Conservation (phyloP, 2,329 filamentous ascomycete genomes). For the Penicillium palitans region DNA sequence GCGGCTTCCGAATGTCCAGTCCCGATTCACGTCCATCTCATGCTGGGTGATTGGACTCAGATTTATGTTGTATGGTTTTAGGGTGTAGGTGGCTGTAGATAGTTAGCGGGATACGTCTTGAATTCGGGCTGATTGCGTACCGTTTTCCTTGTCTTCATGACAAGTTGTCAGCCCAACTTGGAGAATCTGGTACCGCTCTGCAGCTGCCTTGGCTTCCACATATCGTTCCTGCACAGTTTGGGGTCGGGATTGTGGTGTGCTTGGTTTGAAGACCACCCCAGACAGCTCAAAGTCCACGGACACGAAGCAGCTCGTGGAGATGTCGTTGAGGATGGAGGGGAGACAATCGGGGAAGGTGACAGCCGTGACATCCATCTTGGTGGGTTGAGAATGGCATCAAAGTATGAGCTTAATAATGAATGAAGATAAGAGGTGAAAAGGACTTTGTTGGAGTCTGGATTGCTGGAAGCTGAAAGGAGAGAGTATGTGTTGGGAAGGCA, state of each 20-base stretch:
- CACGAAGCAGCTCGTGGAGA: conserved; percentile 62
- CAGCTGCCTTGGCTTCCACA: conserved; percentile 59
- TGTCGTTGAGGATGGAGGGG: conserved; percentile 57
- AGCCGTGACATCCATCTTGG: conserved; percentile 58
- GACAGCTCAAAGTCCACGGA: conserved; percentile 68
- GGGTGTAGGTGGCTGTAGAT: conserved; percentile 51
- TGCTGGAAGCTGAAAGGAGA: neutral
- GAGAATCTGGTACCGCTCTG: conserved; percentile 63
- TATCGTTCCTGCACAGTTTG: conserved; percentile 62
- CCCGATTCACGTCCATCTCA: conserved; percentile 59
- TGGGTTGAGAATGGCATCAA: neutral
- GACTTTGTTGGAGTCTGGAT: neutral
- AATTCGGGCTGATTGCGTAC: conserved; percentile 2
- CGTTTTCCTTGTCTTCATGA: conserved; percentile 53
- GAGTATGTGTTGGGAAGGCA: neutral
- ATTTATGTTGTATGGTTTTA: conserved; percentile 66
- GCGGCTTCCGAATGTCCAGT: conserved; percentile 59
- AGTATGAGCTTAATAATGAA: neutral
- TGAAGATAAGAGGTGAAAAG: neutral
- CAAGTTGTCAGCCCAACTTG: conserved; percentile 68
- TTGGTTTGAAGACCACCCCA: conserved; percentile 55
- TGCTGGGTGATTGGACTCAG: conserved; percentile 57
- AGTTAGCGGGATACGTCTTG: conserved; percentile 39
- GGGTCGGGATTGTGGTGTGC: conserved; percentile 40
- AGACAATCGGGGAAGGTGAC: conserved; percentile 53